Evolutionary conservation across 805 yeast genomes (phyloP), one percentile per base, ranked within the genome.

Genomic region (Hanseniaspora jakobsenii): DNA sequence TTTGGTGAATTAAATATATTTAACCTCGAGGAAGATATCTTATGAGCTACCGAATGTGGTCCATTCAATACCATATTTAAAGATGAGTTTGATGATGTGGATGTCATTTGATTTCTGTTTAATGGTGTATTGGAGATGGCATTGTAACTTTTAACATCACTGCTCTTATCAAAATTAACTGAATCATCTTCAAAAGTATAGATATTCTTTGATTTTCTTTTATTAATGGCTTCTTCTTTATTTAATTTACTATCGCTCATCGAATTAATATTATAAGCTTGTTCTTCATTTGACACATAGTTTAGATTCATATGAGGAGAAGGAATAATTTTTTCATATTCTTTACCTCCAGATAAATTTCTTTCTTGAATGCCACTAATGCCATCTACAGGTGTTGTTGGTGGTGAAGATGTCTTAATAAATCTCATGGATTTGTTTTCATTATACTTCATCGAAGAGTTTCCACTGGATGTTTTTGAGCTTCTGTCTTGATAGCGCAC

Each of bases 1-100:
- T 42, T 42, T 13, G 46, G 46, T 16, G 46, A 35, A 24, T 28
- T 42, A 17, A 42, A 42, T 12, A 42, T 42, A 23, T 42, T 42
- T 22, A 42, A 17, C 18, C 46, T 35, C 12, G 46, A 42, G 13
- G 46, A 42, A 3, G 46, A 42, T 2, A 42, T 13, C 12, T 42
- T 42, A 18, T 35, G 38, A 7, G 46, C 46, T 10, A 42, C 46
- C 16, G 46, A 28, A 28, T 42, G 46, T 14, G 46, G 28, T 6
- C 37, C 27, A 16, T 28, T 37, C 7, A 42, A 17, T 14, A 31
- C 27, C 36, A 35, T 28, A 23, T 42, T 42, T 26, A 42, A 18
- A 12, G 46, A 42, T 9, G 32, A 24, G 14, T n/a, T 35, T 6
- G 34, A 10, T 7, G 30, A 13, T 27, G 29, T 18, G 5, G 29